These are phyloP conservation scores for Ajuga reptans DNA, from an alignment of 305 asterid species.

Conservation along the genomic window DNA sequence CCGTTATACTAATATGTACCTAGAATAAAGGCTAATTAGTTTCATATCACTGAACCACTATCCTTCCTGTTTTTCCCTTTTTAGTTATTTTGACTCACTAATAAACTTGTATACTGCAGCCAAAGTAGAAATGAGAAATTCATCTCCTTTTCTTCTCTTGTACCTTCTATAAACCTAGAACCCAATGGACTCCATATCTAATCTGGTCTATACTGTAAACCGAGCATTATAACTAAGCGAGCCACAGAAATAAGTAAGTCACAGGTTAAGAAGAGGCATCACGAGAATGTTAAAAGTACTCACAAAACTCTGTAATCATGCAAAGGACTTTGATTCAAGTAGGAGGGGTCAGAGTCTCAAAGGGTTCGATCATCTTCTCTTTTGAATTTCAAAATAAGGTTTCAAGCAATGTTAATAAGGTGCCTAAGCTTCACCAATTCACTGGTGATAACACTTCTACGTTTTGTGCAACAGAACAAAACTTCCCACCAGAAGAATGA, in stretches of 20 bases:
- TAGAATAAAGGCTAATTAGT: no score
- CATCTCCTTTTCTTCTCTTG: no score
- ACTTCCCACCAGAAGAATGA: not conserved
- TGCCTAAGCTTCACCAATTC: not conserved
- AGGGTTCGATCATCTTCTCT: not conserved
- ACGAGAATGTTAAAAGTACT: not conserved
- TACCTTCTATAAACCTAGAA: not conserved
- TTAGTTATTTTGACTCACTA: no score
- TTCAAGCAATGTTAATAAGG: not conserved
- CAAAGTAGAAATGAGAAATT: no score
- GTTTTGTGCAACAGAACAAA: not conserved
- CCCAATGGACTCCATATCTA: not conserved
- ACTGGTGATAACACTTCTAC: not conserved
- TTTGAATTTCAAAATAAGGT: not conserved
- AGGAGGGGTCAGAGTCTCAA: not conserved
- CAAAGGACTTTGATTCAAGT: no score
- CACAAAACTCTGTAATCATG: no score
- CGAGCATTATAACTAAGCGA: no score
- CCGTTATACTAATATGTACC: no score
- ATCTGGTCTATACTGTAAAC: no score
- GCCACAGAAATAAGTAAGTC: not conserved
- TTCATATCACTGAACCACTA: no score
- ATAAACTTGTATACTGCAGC: no score
- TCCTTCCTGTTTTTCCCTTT: no score
- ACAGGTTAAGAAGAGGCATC: not conserved